A percentile compares a stretch with the other conserved stretches of the same genome.
Evolutionary conservation across 352 stramenopile genomes (phyloP).

Genomic region (Globisporangium nunn): DNA sequence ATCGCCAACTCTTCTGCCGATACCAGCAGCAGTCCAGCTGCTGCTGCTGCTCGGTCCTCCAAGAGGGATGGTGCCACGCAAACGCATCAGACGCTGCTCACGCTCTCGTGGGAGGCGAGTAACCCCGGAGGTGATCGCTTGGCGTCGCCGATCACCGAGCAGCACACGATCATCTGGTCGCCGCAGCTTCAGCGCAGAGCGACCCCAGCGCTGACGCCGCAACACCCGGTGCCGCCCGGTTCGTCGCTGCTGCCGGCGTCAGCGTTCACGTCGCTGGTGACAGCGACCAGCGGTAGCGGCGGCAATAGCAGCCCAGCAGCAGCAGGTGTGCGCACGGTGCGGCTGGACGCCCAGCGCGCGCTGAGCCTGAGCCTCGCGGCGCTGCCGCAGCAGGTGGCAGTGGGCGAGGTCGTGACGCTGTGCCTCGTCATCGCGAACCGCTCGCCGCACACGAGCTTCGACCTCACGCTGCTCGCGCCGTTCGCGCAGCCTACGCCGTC

Average conservation of each 20-base stretch:
- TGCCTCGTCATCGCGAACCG: conserved; percentile 54
- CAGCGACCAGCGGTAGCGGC: neutral
- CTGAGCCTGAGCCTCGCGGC: conserved; percentile 38
- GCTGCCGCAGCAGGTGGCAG: conserved; percentile 10
- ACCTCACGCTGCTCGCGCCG: conserved; percentile 61
- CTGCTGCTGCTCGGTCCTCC: neutral
- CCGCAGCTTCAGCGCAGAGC: conserved; percentile 10
- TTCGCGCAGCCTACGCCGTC: conserved; percentile 2
- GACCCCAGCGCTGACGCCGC: neutral
- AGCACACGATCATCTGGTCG: conserved; percentile 64
- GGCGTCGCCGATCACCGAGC: conserved; percentile 43
- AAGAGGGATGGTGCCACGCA: neutral
- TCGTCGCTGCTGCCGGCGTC: neutral
- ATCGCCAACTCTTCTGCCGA: neutral
- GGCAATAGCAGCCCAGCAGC: neutral
- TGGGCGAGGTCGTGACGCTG: conserved; percentile 23
- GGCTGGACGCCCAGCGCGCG: conserved; percentile 30
- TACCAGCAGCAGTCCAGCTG: neutral
- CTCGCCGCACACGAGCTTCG: conserved; percentile 36
- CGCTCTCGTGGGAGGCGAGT: conserved; percentile 48
- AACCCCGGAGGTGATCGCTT: neutral
- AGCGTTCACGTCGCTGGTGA: conserved; percentile 2
- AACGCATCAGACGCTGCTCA: conserved; percentile 48
- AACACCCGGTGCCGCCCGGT: neutral
- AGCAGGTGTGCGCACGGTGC: conserved; percentile 11